Base-by-base conservation (phyloP, 2,329 filamentous ascomycete genomes). In the Fusarium neocosmosporiellum region DNA sequence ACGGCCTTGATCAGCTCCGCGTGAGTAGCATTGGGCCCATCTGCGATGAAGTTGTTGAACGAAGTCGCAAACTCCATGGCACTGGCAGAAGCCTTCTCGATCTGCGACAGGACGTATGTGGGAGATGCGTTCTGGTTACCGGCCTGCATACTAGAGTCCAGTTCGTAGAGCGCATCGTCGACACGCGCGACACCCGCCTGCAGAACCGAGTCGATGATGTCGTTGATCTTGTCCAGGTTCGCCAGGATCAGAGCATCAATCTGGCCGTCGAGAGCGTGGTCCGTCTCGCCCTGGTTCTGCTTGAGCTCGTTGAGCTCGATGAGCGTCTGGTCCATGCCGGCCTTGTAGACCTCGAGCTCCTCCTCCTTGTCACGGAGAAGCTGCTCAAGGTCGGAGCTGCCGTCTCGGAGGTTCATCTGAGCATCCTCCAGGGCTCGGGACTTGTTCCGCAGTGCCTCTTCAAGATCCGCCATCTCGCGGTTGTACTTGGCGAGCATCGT, bases 1-100 rank as follows among this genome's bases (percentile, higher is more conserved):
- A 98, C 93, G 1, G 94, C 94, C 80, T 95, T 95, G 82, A 98
- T 98, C 69, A 99, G 93, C 67, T 98, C 95, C 2, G 93, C 90
- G 78, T 98, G 94, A 11, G 91, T 92, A 80, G 94, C 94, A 81
- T 95, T 97, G 7, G 96, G 95, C 0, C 96, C 96, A 80, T 99
- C 96, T 9, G 96, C 96, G 77, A 99, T 97, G 82, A 97, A 98
- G 83, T 97, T 97, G 86, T 98, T 99, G 88, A 98, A 99, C 0
- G 96, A 92, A 0, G 96, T 98, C 2, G 96, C 96, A 83, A 99
- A 99, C 81, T 99, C 96, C 83, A 97, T 98, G 14, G 96, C 94
- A 73, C 92, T 97, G 11, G 95, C 91, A 9, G 95, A 96, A 1
- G 96, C 95, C 86, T 98, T 99, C 81, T 99, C 96, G 66, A 98